phyloP scores from a whole-genome alignment of 305 asterid genomes.

The Solanum hybrid region DNA sequence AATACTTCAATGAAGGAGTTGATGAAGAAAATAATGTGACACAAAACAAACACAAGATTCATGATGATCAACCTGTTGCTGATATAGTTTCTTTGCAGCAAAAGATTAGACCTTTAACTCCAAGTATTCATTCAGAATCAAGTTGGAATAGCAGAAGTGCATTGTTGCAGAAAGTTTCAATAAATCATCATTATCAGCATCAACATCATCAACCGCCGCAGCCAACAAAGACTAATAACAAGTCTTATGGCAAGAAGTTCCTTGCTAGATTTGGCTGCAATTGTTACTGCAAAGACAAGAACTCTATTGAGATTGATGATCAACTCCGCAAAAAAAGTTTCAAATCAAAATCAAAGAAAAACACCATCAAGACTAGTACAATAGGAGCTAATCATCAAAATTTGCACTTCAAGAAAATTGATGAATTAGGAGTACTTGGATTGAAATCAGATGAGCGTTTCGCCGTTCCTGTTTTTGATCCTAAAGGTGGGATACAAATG shows the following conservation, averaged over 20 bases:
- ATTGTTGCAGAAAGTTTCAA: conserved; percentile 25
- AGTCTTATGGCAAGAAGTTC: conserved; percentile 26
- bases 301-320: conserved; percentile 35
- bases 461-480: conserved; percentile 24
- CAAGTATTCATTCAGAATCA: conserved; percentile 51
- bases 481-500: conserved; percentile 13
- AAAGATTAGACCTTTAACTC: conserved; percentile 16
- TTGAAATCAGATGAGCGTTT: conserved; percentile 15
- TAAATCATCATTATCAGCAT: conserved; percentile 18
- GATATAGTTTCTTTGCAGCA: conserved; percentile 18
- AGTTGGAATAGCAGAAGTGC: conserved; percentile 60
- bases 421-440: conserved; percentile 15
- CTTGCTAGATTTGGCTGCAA: conserved; percentile 54
- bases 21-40: neutral
- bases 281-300: conserved; percentile 47
- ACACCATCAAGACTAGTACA: conserved; percentile 5
- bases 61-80: conserved; percentile 17
- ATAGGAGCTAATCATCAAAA: neutral
- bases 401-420: conserved; percentile 10
- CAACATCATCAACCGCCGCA: conserved; percentile 21
- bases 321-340: conserved; percentile 3
- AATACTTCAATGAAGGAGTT: conserved; percentile 29
- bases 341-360: conserved; percentile 7
- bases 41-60: conserved; percentile 16
- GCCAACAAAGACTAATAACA: conserved; percentile 10